Base-by-base conservation (phyloP, 306 rosid genomes). In the Trifolium fragiferum region DNA sequence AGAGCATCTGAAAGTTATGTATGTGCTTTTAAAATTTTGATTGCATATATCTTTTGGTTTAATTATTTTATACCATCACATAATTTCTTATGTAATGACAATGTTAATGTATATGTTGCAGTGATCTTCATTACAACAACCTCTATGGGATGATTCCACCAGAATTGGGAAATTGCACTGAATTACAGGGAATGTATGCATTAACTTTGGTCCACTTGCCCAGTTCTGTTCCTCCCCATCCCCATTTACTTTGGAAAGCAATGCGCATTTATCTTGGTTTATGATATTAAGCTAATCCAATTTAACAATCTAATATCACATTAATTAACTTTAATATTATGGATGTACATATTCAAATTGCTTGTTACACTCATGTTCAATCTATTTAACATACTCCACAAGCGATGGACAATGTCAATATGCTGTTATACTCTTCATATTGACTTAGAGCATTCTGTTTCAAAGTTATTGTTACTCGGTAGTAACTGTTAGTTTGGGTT, bases 161-260 rank as follows among this genome's bases (percentile, higher is more conserved):
- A 76, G 98, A 87, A 61, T 69, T 95, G 91, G 99, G 96, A 77
- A 95, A 95, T 70, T 95, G 99, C 89, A 87, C 92, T 8, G 83
- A 78, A 51, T 77, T 92, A 89, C 83, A 89, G 79, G 83, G 81
- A 82, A 66, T 95, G 99, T 95, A 86, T 79, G 99, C 82, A 62
- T 60, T 74, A 37, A 65, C 41, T 66, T 60, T 68, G 60, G 70
- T 67, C 82, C 49, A 63, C 61, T 23, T 72, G 38, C 46, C 49
- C 21, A 41, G 54, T 81, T 79, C 41, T 20, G 25, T 40, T 61
- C n/a, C 72, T 33, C 43, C 68, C 16, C 50, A 12, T 69, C 70
- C 68, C 55, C 60, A 15, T 78, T 72, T 27, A 11, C 73, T 32
- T 66, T 13, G 41, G 71, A 74, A 84, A 58, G 16, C 59, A n/a